Evolutionary conservation across 495 filamentous ascomycete genomes (phyloP), one percentile per base, ranked within the genome.

Genomic region (Cudoniella acicularis): DNA sequence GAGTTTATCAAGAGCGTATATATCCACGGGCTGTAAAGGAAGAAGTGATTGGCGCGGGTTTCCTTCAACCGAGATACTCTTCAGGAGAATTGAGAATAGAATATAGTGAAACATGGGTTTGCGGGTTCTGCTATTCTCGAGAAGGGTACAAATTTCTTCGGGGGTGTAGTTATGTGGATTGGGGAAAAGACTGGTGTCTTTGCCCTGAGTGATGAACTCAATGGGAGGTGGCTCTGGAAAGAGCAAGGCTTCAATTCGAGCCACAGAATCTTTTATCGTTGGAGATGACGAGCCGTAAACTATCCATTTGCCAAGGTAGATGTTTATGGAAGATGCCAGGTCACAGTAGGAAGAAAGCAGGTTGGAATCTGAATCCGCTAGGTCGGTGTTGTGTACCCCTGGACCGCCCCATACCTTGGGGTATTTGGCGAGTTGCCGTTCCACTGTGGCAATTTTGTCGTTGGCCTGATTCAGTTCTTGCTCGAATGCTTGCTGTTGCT

Each of bases 191-290:
- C 23, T 52, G 8, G 23, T 52, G 23, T 52, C 49, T 9, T 52
- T 52, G 9, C 10, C 23, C 3, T 22, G 9, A 10, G 10, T 22
- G 11, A 52, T 9, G 17, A 9, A 17, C 6, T 52, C 6, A 4
- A 4, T 22, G 17, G 49, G 49, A 4, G 49, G 49, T 26, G 23
- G 21, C 10, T 52, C 23, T 23, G 49, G 49, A 26, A 52, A 52
- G 49, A 52, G 49, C 9, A 52, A 23, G 23, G 49, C 49, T 52
- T 52, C 49, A 26, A 52, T 52, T 26, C 49, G 49, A 4, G 49
- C 10, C 9, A 26, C 23, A 23, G 49, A 52, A 10, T 52, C 49
- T 10, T 52, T 52, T 22, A 4, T 26, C 10, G 49, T 10, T 10
- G 36, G 16, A 41, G 8, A 41, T 41, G 36, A 16, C 16, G 9